Evolutionary conservation across 768 basidiomycete genomes (phyloP).

Genomic region (Podaxis pistillaris): DNA sequence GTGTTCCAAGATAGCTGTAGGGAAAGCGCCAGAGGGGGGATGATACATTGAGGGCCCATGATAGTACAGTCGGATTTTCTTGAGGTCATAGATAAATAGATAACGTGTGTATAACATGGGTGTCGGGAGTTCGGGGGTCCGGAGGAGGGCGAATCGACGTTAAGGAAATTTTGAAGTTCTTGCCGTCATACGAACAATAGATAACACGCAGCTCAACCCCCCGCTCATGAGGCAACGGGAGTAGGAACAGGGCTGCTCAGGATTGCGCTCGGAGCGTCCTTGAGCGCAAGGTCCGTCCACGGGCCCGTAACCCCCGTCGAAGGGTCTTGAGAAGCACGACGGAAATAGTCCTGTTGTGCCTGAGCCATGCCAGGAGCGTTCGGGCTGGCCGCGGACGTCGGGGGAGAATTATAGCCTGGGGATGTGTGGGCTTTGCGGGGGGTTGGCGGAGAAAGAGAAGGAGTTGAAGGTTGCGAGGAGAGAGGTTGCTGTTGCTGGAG

Average conservation of each 20-base stretch:
- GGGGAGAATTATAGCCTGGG: conserved; percentile 24
- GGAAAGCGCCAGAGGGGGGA: conserved; percentile 1
- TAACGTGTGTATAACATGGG: conserved; percentile 11
- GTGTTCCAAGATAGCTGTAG: conserved; percentile 9
- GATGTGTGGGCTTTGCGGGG: conserved; percentile 27
- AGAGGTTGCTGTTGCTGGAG: conserved; percentile 22
- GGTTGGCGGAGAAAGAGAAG: conserved; percentile 18
- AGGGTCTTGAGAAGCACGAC: conserved; percentile 14
- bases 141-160: background rate
- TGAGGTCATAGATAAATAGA: conserved; percentile 18
- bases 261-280: conserved; percentile 13
- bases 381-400: conserved; percentile 15
- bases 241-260: conserved; percentile 20
- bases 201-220: background rate
- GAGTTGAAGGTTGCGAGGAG: conserved; percentile 19
- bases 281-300: conserved; percentile 12
- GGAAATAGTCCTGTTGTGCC: conserved; percentile 21
- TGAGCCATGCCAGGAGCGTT: conserved; percentile 1
- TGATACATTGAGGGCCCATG: conserved; percentile 16
- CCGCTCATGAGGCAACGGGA: conserved; percentile 20
- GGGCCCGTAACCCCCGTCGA: conserved; percentile 9
- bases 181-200: conserved; percentile 6
- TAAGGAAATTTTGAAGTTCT: background rate
- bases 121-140: background rate
- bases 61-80: conserved; percentile 15